Conservation (phyloP, 176 grass and related monocot species). For the Otatea glauca region DNA sequence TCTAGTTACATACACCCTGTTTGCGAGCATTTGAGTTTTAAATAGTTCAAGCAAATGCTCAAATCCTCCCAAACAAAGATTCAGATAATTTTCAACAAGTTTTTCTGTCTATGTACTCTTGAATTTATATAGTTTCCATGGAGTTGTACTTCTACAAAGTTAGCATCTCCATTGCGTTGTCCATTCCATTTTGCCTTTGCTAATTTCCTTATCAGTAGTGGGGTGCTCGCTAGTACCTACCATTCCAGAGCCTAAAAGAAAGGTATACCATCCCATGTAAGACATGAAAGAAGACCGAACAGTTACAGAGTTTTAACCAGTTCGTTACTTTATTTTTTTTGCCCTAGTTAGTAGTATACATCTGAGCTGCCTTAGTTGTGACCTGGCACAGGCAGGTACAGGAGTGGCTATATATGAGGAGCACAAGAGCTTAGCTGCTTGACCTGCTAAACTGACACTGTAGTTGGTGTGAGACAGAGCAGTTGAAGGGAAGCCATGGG, state of each 20-base stretch:
- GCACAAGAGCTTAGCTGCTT: neutral
- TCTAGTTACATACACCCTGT: no score
- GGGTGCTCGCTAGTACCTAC: neutral
- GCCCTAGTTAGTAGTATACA: neutral
- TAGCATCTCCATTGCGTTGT: neutral
- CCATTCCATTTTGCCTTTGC: neutral
- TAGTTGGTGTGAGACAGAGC: neutral
- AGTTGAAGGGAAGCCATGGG: constrained; percentile 17
- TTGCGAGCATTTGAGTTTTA: no score
- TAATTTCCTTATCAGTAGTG: neutral
- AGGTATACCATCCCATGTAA: neutral
- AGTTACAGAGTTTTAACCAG: constrained; percentile 6
- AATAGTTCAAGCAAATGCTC: no score
- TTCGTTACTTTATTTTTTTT: constrained; percentile 25
- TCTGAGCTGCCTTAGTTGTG: neutral
- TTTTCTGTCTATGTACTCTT: neutral
- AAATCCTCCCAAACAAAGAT: no score
- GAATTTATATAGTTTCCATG: neutral
- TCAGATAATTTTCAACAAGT: neutral
- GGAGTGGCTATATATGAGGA: neutral
- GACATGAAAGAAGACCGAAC: no score
- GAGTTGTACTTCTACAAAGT: neutral
- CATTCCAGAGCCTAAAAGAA: neutral
- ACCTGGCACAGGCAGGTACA: constrained; percentile 3
- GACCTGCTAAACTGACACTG: neutral